Base-by-base conservation (phyloP, 176 grass and related monocot species). In the Zea luxurians region DNA sequence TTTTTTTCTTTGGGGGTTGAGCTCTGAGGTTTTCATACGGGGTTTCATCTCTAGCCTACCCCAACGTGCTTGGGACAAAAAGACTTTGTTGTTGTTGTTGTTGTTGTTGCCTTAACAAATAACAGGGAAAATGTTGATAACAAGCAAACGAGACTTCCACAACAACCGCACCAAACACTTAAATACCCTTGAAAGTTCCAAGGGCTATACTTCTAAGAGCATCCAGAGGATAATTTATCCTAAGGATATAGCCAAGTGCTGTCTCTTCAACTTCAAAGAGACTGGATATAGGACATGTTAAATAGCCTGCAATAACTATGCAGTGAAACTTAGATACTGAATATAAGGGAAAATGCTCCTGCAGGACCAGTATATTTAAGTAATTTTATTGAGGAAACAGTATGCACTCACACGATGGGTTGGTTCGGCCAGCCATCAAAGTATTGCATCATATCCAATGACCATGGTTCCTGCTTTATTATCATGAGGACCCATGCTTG, bases 381-480 rank as follows among this genome's bases (percentile, higher is more conserved):
- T 17, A 82, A 66, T 61, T 40, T 53, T 53, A 66, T 43, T 34
- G n/a, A 71, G 49, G n/a, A 40, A 73, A 69, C 67, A 66, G 45
- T 83, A 48, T 57, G 13, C 46, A 90, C 83, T 87, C 80, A 97
- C 94, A 70, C 65, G 48, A 99, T 42, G 20, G 83, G 74, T 89
- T 99, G 96, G 80, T 89, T 82, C 4, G 96, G 96, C 96, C 96
- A 99, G 47, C 85, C 83, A 70, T 82, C 74, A 0, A 99, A 91
- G 90, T 99, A 99, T 45, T 92, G 84, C 66, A 88, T 67, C 13
- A 75, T 86, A 83, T 99, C 85, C 76, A 99, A 85, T 0, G 96
- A 93, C 96, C 96, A 99, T 59, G 90, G 78, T 75, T 99, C 88
- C 66, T 87, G 90, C 80, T 88, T 83, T 74, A 99, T 95, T 79